These are phyloP conservation scores for Metschnikowia cubensis DNA, from an alignment of 805 yeast species.

Conservation along the genomic window DNA sequence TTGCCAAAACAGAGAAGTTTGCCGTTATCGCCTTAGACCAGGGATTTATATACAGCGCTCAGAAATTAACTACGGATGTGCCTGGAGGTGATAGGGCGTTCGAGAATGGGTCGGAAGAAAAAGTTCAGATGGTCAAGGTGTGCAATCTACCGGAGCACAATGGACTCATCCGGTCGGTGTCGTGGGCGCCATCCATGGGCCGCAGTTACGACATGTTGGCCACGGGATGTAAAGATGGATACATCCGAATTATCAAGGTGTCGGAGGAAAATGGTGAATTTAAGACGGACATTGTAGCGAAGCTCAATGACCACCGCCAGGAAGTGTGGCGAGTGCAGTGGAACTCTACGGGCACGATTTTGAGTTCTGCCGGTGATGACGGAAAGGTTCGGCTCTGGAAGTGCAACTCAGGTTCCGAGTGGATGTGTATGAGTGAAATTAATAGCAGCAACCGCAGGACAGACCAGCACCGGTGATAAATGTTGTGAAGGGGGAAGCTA, in stretches of 20 bases:
- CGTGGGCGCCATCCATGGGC: slow-evolving; percentile 98
- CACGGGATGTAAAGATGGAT: slow-evolving; percentile 94
- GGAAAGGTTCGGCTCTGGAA: slow-evolving; percentile 92
- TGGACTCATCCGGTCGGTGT: slow-evolving; percentile 80
- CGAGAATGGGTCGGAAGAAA: slow-evolving; percentile 3
- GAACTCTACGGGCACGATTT: slow-evolving; percentile 89
- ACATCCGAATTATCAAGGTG: slow-evolving; percentile 78
- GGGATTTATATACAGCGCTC: slow-evolving; percentile 62
- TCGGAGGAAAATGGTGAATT: slow-evolving; percentile 39
- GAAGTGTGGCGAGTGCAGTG: slow-evolving; percentile 97
- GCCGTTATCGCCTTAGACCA: slow-evolving; percentile 84
- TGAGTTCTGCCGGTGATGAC: slow-evolving; percentile 94
- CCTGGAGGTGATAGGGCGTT: slow-evolving; percentile 3
- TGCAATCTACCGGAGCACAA: slow-evolving; percentile 77
- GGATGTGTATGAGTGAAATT: slow-evolving; percentile 84
- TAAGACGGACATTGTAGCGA: slow-evolving; percentile 58
- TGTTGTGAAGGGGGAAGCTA: too few relatives aligned
- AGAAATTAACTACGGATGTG: background rate
- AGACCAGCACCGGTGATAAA: slow-evolving; percentile 1
- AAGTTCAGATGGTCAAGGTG: slow-evolving; percentile 46
- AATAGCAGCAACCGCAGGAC: slow-evolving; percentile 19
- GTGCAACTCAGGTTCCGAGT: slow-evolving; percentile 76
- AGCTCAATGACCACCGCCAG: slow-evolving; percentile 70
- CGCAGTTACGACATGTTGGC: slow-evolving; percentile 84
- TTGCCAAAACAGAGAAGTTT: slow-evolving; percentile 66